phyloP scores from a whole-genome alignment of 371 early-diverging fungal species.

The Mucor mucedo region DNA sequence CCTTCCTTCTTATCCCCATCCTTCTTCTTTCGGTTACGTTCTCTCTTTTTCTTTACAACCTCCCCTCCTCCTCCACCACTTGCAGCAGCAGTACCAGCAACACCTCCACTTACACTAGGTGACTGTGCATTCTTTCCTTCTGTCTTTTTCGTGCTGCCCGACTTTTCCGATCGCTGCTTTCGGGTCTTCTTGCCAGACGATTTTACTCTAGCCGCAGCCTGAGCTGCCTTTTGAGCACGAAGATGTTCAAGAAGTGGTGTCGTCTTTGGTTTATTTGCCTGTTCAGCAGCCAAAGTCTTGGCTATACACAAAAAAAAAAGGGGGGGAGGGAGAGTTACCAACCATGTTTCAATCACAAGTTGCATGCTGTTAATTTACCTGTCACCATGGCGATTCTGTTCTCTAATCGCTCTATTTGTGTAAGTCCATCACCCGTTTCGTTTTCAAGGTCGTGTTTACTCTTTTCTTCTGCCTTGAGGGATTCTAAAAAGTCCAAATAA shows the following conservation, averaged over 20 bases:
- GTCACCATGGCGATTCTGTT: slow-evolving; percentile 55
- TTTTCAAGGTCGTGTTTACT: slow-evolving; percentile 33
- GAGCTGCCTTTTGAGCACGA: slow-evolving; percentile 77
- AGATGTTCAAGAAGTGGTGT: slow-evolving; percentile 81
- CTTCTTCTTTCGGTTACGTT: slow-evolving; percentile 28
- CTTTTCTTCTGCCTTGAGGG: slow-evolving; percentile 61
- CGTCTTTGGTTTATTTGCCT: slow-evolving; percentile 58
- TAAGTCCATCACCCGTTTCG: slow-evolving; percentile 41
- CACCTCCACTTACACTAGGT: no score
- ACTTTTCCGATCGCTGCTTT: slow-evolving; percentile 43
- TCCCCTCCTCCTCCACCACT: no score
- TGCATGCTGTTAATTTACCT: slow-evolving; percentile 29
- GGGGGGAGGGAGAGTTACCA: neutral
- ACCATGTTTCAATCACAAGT: neutral
- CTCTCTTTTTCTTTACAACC: slow-evolving; percentile 20
- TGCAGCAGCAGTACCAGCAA: neutral
- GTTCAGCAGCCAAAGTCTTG: slow-evolving; percentile 51
- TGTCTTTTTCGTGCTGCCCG: slow-evolving; percentile 2
- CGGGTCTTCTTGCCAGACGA: slow-evolving; percentile 44
- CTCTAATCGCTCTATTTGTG: slow-evolving; percentile 57
- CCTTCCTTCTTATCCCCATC: slow-evolving; percentile 6
- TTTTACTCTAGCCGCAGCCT: slow-evolving; percentile 58
- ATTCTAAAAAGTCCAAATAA: slow-evolving; percentile 75
- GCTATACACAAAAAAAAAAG: slow-evolving; percentile 22
- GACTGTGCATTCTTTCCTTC: neutral